Percentiles rank a stretch among this genome's conserved stretches.
These are phyloP conservation scores for Sporothrix luriei DNA, from an alignment of 2,329 filamentous ascomycete genomes.

Conservation along the genomic window DNA sequence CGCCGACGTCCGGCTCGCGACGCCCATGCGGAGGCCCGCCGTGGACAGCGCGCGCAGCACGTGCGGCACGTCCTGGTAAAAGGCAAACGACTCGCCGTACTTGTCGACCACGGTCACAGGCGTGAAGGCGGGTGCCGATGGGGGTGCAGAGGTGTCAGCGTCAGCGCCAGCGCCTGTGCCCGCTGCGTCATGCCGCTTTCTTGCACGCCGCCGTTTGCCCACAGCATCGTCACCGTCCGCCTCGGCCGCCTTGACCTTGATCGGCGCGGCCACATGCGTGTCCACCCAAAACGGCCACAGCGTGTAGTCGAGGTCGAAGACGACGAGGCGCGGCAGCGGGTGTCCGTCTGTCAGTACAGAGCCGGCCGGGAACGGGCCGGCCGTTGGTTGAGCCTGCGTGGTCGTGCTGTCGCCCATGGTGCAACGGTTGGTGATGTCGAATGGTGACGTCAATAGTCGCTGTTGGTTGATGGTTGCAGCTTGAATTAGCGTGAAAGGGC, in stretches of 20 bases:
- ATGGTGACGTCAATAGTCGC: no score
- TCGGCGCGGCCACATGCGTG: constrained; percentile 78
- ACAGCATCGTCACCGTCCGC: constrained; percentile 48
- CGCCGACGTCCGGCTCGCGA: constrained; percentile 78
- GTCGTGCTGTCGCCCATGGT: constrained; percentile 5
- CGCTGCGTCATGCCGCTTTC: background rate
- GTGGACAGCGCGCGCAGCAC: constrained; percentile 64
- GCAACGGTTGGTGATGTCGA: no score
- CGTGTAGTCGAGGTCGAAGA: constrained; percentile 97
- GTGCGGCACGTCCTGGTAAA: constrained; percentile 69
- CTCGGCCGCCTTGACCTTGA: background rate
- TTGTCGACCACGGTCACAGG: constrained; percentile 53
- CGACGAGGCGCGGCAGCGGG: constrained; percentile 78
- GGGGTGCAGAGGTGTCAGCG: background rate
- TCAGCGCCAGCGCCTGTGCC: background rate
- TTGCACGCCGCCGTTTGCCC: constrained; percentile 38
- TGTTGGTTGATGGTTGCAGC: no score
- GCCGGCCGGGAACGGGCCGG: constrained; percentile 18
- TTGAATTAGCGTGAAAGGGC: no score
- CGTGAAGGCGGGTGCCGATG: constrained; percentile 35
- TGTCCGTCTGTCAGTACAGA: constrained; percentile 51
- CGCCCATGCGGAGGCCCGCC: constrained; percentile 60
- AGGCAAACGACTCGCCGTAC: constrained; percentile 67
- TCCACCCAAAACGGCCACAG: constrained; percentile 99
- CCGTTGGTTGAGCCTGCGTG: background rate